Base-by-base conservation (phyloP, 306 rosid genomes). In the Lotus japonicus region DNA sequence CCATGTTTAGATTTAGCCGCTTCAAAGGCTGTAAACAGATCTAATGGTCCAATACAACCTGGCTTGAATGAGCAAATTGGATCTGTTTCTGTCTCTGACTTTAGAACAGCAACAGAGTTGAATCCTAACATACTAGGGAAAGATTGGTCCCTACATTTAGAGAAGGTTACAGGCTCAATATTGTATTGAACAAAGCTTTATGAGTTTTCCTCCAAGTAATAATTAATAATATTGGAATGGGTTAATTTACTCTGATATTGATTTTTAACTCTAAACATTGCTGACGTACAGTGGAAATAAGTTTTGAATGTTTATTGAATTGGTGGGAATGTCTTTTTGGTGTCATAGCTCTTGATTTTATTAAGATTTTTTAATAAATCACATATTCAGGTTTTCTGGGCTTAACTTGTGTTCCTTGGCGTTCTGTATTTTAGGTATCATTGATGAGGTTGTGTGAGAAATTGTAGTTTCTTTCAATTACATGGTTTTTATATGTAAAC, bases 81-180 rank as follows among this genome's bases (percentile, higher is more conserved):
- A 73, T 51, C 80, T 41, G 63, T 19, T 76, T 23, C 71, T 41
- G 36, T 80, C 15, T 56, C 87, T 67, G 91, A 85, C 52, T 83
- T 87, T 43, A 82, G 64, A 82, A 65, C 82, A 31, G 85, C 91
- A 62, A 57, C 80, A 58, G 88, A 87, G 77, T 18, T 83, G 83
- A 85, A 82, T 72, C 91, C 91, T 75, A 55, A 13, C 28, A 4
- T 84, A 70, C 86, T 87, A 21, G 91, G 95, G 54, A 75, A 68
- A 87, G 85, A 87, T 61, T 87, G 95, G 89, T 64, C 94, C 3
- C 57, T 58, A 14, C 70, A 73, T 51, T 72, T 82, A 45, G 96
- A 89, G 79, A 87, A 72, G 80, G 19, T 80, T 61, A 35, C 74
- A 49, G 63, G 64, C 48, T 59, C 75, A 56, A 35, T 61, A 43